Percentiles rank a stretch among this genome's conserved stretches.
Evolutionary conservation across 768 basidiomycete species (phyloP).

Genomic region (Leccinum longicurvipes): DNA sequence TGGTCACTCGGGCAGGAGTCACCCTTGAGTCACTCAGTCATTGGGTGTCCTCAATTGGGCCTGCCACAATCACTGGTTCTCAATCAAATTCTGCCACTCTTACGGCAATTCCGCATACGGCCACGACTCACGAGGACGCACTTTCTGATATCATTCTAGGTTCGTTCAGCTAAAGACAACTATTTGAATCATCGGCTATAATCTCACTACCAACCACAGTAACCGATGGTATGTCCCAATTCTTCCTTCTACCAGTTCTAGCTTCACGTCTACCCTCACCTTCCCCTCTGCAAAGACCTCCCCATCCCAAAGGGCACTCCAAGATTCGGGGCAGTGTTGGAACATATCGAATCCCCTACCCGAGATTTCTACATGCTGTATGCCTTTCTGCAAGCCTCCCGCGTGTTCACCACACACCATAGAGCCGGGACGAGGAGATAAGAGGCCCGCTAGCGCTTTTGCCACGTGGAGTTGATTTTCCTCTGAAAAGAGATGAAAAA

Average conservation of each 20-base stretch:
- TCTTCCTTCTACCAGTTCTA: background rate
- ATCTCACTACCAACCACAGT: slow-evolving; percentile 27
- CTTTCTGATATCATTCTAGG: too few species aligned
- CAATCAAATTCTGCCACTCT: too few species aligned
- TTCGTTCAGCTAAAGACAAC: background rate
- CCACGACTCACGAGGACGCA: too few species aligned
- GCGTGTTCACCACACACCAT: slow-evolving; percentile 30
- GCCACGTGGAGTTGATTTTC: slow-evolving; percentile 30
- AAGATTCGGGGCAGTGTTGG: slow-evolving; percentile 33
- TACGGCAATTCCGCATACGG: too few species aligned
- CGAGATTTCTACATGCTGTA: background rate
- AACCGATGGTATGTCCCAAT: slow-evolving; percentile 1
- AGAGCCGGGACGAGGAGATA: slow-evolving; percentile 30
- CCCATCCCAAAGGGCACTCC: slow-evolving; percentile 38
- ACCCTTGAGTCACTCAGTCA: too few species aligned
- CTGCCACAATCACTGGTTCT: too few species aligned
- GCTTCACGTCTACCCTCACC: slow-evolving; percentile 4
- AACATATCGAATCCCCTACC: slow-evolving; percentile 15
- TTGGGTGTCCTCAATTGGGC: too few species aligned
- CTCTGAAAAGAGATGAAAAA: slow-evolving; percentile 42
- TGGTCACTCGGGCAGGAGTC: too few species aligned
- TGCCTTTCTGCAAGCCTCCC: slow-evolving; percentile 7
- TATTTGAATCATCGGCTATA: slow-evolving; percentile 4
- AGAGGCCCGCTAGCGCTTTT: slow-evolving; percentile 24
- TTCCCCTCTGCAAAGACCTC: slow-evolving; percentile 27